Base-by-base conservation (phyloP, 2,329 filamentous ascomycete species). In the Alternaria brassicae region DNA sequence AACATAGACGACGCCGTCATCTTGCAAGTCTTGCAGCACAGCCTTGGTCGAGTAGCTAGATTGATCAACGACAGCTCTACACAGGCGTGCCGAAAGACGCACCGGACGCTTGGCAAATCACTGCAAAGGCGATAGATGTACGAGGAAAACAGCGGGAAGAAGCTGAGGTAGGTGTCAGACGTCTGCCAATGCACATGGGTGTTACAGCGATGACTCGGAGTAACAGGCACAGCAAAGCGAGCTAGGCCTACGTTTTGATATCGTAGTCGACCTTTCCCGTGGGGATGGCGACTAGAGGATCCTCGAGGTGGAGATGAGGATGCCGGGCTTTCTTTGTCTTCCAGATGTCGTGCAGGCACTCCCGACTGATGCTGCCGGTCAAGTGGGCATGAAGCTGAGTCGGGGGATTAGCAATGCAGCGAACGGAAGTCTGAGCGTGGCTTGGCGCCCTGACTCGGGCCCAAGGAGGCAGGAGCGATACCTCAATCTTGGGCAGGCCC, bases 121-220 rank as follows among this genome's bases (percentile, higher is more conserved):
- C 86, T 87, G 78, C 90, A 85, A 34, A 96, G 87, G 58, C 85
- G 83, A 79, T 95, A 94, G 66, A 93, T 94, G 75, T 92, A 92
- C 41, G 84, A 88, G 25, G 88, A 89, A 79, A 94, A 94, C 15
- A 93, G 82, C 2, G 88, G 88, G 72, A 93, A 93, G 83, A 93
- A 92, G 39, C 90, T 75, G 61, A 39, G 17, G 7, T 9, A 19
- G 27, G 32, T n/a, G 65, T 74, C 56, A 72, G 71, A 23, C 62
- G 27, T 51, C 23, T 55, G 36, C 44, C 21, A 45, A 27, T 3
- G 41, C 34, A 58, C 48, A 36, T 52, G 34, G 39, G 47, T 59
- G 36, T 36, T 45, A 58, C 57, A 45, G 49, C 21, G 30, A 54
- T 30, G 15, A 48, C 36, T n/a, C 37, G 36, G 39, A 52, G 27